Base-by-base conservation (phyloP, 2,329 filamentous ascomycete genomes). In the Paraphaeosphaeria sporulosa region DNA sequence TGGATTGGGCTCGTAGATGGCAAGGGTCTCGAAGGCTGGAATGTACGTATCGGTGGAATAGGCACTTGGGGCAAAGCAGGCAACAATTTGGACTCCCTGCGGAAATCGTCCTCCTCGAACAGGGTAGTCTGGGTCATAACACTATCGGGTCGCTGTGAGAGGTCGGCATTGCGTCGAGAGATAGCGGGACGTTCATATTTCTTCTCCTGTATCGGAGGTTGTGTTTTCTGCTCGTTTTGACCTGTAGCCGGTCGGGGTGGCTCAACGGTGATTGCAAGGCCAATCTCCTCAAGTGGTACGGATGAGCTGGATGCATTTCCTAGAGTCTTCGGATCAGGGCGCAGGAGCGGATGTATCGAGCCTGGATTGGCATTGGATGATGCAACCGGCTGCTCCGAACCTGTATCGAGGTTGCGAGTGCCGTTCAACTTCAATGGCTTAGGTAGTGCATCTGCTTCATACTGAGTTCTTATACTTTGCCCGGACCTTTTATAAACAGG, bases 211-310 rank as follows among this genome's bases (percentile, higher is more conserved):
- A 34, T 59, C 65, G 44, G 56, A 52, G 6, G 51, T 40, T 12
- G 42, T 23, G 25, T 55, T 48, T 30, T 53, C 43, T 7, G 59
- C 17, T 12, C 21, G 17, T 23, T 59, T 56, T 15, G 63, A 49
- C 40, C 57, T 15, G 59, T 58, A 46, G 72, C 66, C 12, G 63
- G 71, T 7, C 68, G 70, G 54, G 75, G 73, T 10, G 73, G 56
- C 58, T 77, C 75, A 5, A 72, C 71, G 50, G 73, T 79, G 51
- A 79, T 75, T 19, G 76, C 76, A 55, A 78, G 58, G 3, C 76
- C 76, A 53, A 78, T 78, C 51, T 75, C 71, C n/a, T 71, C 69
- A 36, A 72, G 64, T 36, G 66, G 73, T 34, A 72, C 61, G 25
- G 69, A 64, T 32, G 70, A 61, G 38, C 63, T 61, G 3, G 68